Conservation (phyloP, 805 yeast species). For the Cyberlindnera xylosilytica region DNA sequence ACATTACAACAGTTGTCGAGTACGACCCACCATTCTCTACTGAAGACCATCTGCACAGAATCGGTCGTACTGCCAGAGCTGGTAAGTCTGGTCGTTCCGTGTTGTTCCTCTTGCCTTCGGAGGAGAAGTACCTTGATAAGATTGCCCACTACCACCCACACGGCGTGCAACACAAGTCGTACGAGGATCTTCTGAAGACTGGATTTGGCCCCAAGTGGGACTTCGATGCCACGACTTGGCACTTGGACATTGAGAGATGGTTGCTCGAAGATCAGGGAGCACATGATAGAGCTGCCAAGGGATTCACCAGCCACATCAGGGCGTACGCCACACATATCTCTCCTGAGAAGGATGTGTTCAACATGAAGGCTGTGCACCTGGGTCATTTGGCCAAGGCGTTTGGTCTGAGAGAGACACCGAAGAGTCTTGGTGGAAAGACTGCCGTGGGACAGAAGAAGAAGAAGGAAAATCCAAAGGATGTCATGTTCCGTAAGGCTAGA, state of each 20-base stretch:
- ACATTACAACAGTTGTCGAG: constrained; percentile 82
- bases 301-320: constrained; percentile 83
- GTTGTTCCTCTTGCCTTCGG: constrained; percentile 86
- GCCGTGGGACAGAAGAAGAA: constrained; percentile 33
- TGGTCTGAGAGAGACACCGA: constrained; percentile 93
- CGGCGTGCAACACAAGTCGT: constrained; percentile 48
- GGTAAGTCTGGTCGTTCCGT: constrained; percentile 80
- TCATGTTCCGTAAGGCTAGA: constrained; percentile 74
- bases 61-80: constrained; percentile 98
- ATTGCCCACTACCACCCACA: constrained; percentile 55
- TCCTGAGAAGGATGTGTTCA: constrained; percentile 74
- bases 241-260: constrained; percentile 85
- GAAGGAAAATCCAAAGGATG: constrained; percentile 67
- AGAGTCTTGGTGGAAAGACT: constrained; percentile 56
- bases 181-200: constrained; percentile 41
- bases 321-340: constrained; percentile 95
- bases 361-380: constrained; percentile 77
- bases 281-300: constrained; percentile 69
- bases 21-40: constrained; percentile 93
- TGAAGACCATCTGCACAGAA: constrained; percentile 94
- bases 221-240: constrained; percentile 94
- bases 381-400: constrained; percentile 96
- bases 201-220: constrained; percentile 69
- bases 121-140: constrained; percentile 75
- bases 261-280: constrained; percentile 62